Base-by-base conservation (phyloP, 768 basidiomycete species). In the Naematelia encephala region DNA sequence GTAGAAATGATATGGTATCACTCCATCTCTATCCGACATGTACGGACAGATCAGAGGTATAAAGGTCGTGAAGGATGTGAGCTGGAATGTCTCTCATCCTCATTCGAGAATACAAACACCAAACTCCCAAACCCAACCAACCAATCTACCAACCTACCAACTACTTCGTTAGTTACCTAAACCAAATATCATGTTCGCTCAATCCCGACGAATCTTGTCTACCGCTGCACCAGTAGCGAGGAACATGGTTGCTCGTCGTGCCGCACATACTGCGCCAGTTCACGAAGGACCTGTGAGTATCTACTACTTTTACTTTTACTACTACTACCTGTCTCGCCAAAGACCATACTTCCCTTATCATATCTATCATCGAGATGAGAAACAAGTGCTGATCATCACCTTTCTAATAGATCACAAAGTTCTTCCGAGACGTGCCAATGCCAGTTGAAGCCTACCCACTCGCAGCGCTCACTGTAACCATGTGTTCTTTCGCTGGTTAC, bases 401-500 rank as follows among this genome's bases (percentile, higher is more conserved):
- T 16, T 8, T 16, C 34, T 39, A 8, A n/a, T n/a, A 39, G 34
- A 39, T 39, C 34, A 39, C 34, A 39, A 8, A 50, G 11, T 61
- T 65, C 57, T 61, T 65, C 57, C 45, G 53, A 19, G 50, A 29
- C 42, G 39, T 21, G 25, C 64, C 64, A 14, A 54, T 66, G 8
- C 64, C 64, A 39, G 56, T 59, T 21, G 64, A 66, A 49, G 60
- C 51, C 44, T 66, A 66, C 61, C 64, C 64, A 27, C 45, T 66
- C 25, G 42, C 62, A 44, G 60, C 42, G 30, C 54, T 66, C 51
- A 59, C 57, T n/a, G 43, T 61, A 14, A 54, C 52, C 57, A 62
- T 66, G 63, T 61, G 60, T 30, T 65, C 63, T n/a, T 53, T 45
- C 30, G 59, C 59, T 14, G 47, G 51, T 19, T 65, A 59, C 53